Conservation (phyloP, 2,329 filamentous ascomycete genomes). For the Pseudocercospora cruenta region DNA sequence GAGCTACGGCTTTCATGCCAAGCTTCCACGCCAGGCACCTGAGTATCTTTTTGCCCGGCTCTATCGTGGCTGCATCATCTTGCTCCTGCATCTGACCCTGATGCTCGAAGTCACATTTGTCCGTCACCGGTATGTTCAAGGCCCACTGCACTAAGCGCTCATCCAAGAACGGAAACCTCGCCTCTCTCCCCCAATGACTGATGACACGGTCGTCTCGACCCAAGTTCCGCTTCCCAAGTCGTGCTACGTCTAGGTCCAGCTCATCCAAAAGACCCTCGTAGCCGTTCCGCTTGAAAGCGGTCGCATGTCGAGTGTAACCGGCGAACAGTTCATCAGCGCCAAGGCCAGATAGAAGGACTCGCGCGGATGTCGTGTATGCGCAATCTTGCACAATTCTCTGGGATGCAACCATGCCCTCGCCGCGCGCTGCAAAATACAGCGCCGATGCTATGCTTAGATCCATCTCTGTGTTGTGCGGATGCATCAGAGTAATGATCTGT, state of each 20-base stretch:
- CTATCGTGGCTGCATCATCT: conserved; percentile 50
- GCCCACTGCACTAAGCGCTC: conserved; percentile 84
- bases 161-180: conserved; percentile 87
- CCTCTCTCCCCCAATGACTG: conserved; percentile 85
- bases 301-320: conserved; percentile 82
- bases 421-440: conserved; percentile 91
- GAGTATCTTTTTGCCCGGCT: conserved; percentile 80
- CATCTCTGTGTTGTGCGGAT: conserved; percentile 98
- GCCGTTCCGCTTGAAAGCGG: conserved; percentile 71
- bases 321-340: conserved; percentile 97
- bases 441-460: conserved; percentile 92
- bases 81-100: conserved; percentile 23
- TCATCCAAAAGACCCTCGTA: conserved; percentile 77
- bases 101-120: conserved; percentile 80
- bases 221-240: conserved; percentile 90
- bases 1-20: conserved; percentile 70
- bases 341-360: conserved; percentile 86
- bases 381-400: neutral
- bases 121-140: conserved; percentile 71
- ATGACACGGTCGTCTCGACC: conserved; percentile 92
- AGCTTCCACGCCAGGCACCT: conserved; percentile 75
- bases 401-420: conserved; percentile 49
- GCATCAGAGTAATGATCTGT: conserved; percentile 75
- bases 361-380: conserved; percentile 69
- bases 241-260: conserved; percentile 78